These are phyloP conservation scores for Acacia melanoxylon DNA, from an alignment of 306 rosid genomes.

Conservation along the genomic window DNA sequence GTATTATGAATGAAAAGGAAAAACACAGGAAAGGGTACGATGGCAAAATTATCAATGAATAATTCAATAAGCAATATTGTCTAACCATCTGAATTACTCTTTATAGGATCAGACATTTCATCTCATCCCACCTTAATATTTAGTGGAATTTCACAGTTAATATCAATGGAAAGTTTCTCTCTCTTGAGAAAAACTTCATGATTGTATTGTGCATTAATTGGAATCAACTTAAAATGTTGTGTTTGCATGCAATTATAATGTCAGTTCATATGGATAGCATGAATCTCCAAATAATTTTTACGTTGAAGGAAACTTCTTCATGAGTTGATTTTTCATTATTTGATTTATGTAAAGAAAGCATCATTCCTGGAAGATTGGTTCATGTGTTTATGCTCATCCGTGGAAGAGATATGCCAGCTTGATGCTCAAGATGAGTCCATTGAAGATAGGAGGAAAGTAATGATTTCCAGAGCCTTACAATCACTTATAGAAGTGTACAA, in stretches of 20 bases:
- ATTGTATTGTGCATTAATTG: background rate
- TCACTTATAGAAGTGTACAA: conserved; percentile 64
- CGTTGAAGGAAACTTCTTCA: background rate
- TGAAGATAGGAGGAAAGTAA: conserved; percentile 58
- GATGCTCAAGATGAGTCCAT: conserved; percentile 47
- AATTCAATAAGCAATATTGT: background rate
- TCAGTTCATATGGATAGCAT: background rate
- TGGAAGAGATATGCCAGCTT: conserved; percentile 39
- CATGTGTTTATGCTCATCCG: conserved; percentile 52
- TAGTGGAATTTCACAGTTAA: background rate
- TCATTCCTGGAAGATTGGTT: conserved; percentile 81
- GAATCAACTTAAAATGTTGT: background rate
- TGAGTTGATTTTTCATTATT: conserved; percentile 17
- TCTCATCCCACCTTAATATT: background rate
- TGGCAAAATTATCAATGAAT: background rate
- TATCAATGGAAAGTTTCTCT: background rate
- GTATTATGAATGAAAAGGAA: background rate
- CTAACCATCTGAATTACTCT: background rate
- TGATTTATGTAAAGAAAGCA: conserved; percentile 55
- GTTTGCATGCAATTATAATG: background rate
- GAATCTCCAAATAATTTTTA: conserved; percentile 11
- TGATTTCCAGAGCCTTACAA: conserved; percentile 64
- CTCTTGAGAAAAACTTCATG: background rate
- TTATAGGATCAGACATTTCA: background rate
- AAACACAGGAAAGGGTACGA: background rate